These are phyloP conservation scores for Alternaria triticina DNA, from an alignment of 2,329 filamentous ascomycete genomes.

Conservation along the genomic window DNA sequence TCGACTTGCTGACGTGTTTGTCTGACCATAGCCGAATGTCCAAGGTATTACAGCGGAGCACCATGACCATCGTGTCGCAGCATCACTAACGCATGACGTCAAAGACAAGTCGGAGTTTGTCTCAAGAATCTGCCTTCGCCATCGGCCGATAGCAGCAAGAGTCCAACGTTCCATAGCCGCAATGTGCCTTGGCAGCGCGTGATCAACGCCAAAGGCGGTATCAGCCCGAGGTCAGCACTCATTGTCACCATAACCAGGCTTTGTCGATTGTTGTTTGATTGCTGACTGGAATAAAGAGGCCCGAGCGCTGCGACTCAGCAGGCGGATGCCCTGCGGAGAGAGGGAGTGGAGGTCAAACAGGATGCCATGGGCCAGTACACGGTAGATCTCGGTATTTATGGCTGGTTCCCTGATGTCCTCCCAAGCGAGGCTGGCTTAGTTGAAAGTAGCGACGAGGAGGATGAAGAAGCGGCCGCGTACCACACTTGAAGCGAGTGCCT, in stretches of 20 bases:
- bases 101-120: conserved; percentile 84
- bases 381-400: conserved; percentile 55
- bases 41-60: conserved; percentile 45
- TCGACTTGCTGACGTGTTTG: conserved; percentile 29
- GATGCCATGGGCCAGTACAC: conserved; percentile 56
- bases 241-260: conserved; percentile 11
- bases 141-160: conserved; percentile 50
- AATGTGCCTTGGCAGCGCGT: conserved; percentile 97
- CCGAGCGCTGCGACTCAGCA: conserved; percentile 55
- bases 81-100: conserved; percentile 48
- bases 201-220: conserved; percentile 83
- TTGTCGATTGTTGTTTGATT: conserved; percentile 19
- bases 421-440: conserved; percentile 54
- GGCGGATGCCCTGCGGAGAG: conserved; percentile 53
- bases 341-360: conserved; percentile 56
- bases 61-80: conserved; percentile 16
- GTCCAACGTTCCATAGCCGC: conserved; percentile 67
- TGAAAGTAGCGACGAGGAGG: conserved; percentile 43
- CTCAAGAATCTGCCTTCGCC: conserved; percentile 79
- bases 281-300: conserved; percentile 46
- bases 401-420: conserved; percentile 60
- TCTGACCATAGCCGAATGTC: conserved; percentile 52
- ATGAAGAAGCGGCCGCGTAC: conserved; percentile 40
- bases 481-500: conserved; percentile 36
- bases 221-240: conserved; percentile 75